Percentiles rank a stretch among this genome's conserved stretches.
These are phyloP conservation scores for Microdochium bolleyi DNA, from an alignment of 2,329 filamentous ascomycete genomes.

Conservation along the genomic window DNA sequence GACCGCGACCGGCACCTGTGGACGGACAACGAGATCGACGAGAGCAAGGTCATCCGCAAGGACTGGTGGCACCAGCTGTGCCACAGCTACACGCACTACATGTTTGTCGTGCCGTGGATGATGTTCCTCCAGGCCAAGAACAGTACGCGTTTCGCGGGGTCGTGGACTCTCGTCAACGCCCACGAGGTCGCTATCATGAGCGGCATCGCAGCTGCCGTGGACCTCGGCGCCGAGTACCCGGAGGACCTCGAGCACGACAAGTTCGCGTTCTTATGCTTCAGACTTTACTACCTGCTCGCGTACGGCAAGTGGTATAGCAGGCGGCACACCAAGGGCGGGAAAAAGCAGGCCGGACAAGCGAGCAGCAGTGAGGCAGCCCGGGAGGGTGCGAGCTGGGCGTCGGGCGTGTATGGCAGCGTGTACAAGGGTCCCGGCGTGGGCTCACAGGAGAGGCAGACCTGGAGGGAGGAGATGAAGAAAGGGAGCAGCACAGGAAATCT, in stretches of 20 bases:
- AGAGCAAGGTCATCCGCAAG: slow-evolving; percentile 44
- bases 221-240: slow-evolving; percentile 57
- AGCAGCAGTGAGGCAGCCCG: too few species aligned
- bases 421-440: slow-evolving; percentile 52
- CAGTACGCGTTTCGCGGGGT: slow-evolving; percentile 51
- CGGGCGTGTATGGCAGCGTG: slow-evolving; percentile 48
- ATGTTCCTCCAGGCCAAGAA: slow-evolving; percentile 57
- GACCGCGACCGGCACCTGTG: slow-evolving; percentile 43
- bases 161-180: slow-evolving; percentile 60
- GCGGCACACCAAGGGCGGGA: slow-evolving; percentile 15
- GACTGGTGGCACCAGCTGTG: slow-evolving; percentile 58
- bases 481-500: slow-evolving; percentile 26
- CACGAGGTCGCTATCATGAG: slow-evolving; percentile 62
- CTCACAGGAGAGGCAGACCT: slow-evolving; percentile 42
- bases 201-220: slow-evolving; percentile 60
- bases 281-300: slow-evolving; percentile 51
- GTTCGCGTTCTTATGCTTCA: slow-evolving; percentile 52
- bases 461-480: slow-evolving; percentile 29
- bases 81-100: slow-evolving; percentile 50
- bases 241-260: slow-evolving; percentile 54
- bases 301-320: slow-evolving; percentile 55
- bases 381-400: too few species aligned
- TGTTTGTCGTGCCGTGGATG: slow-evolving; percentile 56
- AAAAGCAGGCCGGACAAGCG: slow-evolving; percentile 29
- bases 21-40: slow-evolving; percentile 44